Percentiles rank a stretch among this genome's conserved stretches.
Conservation (phyloP, 2,329 filamentous ascomycete genomes). For the Penicillium hesseltinei region DNA sequence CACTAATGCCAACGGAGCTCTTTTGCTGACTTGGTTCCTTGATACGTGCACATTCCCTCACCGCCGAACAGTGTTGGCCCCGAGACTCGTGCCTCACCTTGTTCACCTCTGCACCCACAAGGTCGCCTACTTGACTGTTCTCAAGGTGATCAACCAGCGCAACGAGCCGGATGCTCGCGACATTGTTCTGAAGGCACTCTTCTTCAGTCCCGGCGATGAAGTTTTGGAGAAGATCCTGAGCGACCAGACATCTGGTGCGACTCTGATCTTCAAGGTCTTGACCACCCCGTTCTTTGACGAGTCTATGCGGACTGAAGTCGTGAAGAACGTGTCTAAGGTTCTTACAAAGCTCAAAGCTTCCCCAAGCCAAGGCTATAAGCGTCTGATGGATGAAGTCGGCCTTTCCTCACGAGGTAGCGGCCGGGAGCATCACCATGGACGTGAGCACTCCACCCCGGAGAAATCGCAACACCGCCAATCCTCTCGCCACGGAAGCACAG, state of each 20-base stretch:
- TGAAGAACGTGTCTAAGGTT: constrained; percentile 88
- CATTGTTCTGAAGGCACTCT: constrained; percentile 82
- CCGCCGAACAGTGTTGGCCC: constrained; percentile 85
- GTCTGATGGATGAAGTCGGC: constrained; percentile 97
- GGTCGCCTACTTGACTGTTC: constrained; percentile 91
- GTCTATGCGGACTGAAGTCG: constrained; percentile 77
- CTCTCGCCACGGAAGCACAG: constrained; percentile 41
- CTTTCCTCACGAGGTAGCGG: constrained; percentile 58
- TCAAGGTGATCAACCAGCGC: constrained; percentile 98
- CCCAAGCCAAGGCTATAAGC: constrained; percentile 94
- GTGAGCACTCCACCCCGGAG: constrained; percentile 41
- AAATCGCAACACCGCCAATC: constrained; percentile 45
- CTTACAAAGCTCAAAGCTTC: constrained; percentile 88
- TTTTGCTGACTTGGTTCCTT: constrained; percentile 94
- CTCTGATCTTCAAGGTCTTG: constrained; percentile 96
- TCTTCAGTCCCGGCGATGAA: constrained; percentile 85
- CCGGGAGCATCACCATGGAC: constrained; percentile 41
- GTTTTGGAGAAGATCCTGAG: constrained; percentile 85
- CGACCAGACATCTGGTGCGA: constrained; percentile 89
- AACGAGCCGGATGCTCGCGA: constrained; percentile 90
- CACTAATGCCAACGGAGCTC: constrained; percentile 90
- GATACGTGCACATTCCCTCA: constrained; percentile 96
- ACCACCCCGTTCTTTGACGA: constrained; percentile 98
- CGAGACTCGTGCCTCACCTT: constrained; percentile 85
- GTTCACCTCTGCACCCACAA: constrained; percentile 98